A percentile compares a stretch with the other conserved stretches of the same genome.
phyloP scores from a whole-genome alignment of 129 eudicot genomes.

The Gnaphalium uliginosum region DNA sequence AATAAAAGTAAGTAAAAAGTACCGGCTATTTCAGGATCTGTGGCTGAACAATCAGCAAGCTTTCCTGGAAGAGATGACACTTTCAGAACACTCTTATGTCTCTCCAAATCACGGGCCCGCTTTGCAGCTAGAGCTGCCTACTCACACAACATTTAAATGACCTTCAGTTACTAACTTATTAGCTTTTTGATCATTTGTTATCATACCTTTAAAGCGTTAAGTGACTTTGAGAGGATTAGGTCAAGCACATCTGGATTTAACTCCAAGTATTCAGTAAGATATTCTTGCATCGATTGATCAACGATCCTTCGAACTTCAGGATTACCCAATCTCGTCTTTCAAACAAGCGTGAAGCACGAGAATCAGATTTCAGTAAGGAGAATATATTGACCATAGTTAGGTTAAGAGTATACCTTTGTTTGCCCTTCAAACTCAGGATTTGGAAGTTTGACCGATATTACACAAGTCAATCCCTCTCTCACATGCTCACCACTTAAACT shows the following conservation, averaged over 20 bases:
- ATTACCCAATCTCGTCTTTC: slow-evolving; percentile 92
- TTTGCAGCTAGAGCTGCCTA: slow-evolving; percentile 98
- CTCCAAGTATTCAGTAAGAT: slow-evolving; percentile 85
- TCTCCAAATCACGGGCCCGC: slow-evolving; percentile 90
- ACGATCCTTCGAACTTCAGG: slow-evolving; percentile 88
- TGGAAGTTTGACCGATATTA: slow-evolving; percentile 89
- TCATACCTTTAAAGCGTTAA: slow-evolving; percentile 88
- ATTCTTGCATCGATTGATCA: slow-evolving; percentile 87
- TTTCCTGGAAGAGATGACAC: slow-evolving; percentile 97
- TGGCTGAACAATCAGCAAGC: slow-evolving; percentile 98
- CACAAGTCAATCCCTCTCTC: slow-evolving; percentile 95
- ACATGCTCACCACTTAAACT: slow-evolving; percentile 94
- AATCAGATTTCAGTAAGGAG: slow-evolving; percentile 2
- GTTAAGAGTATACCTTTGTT: slow-evolving; percentile 66
- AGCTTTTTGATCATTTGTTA: background rate
- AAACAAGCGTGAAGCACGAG: slow-evolving; percentile 21
- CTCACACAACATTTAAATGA: slow-evolving; percentile 2
- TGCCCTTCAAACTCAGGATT: slow-evolving; percentile 99
- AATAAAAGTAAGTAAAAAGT: slow-evolving; percentile 13
- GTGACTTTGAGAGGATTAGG: slow-evolving; percentile 77
- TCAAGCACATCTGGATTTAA: slow-evolving; percentile 94
- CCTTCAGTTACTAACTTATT: background rate
- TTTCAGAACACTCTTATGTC: slow-evolving; percentile 82
- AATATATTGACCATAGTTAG: background rate
- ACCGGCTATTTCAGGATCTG: slow-evolving; percentile 93